phyloP scores from a whole-genome alignment of 2,329 filamentous ascomycete species.

The Elsinoe batatas region DNA sequence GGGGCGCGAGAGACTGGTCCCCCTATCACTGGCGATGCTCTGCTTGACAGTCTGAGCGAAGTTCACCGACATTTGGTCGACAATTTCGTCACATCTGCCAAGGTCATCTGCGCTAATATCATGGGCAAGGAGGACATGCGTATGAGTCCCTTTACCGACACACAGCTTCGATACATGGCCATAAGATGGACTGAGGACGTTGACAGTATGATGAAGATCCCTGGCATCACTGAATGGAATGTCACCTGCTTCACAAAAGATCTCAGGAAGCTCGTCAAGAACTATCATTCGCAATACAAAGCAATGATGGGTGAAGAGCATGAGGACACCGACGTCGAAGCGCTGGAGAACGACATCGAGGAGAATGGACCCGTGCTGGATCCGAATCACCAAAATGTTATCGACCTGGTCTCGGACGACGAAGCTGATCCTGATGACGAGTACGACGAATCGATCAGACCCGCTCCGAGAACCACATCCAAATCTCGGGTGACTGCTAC shows the following conservation, averaged over 20 bases:
- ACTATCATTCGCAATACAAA: constrained; percentile 25
- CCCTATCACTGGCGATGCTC: constrained; percentile 50
- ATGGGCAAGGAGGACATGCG: constrained; percentile 50
- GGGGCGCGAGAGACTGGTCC: constrained; percentile 37
- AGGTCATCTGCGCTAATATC: constrained; percentile 49
- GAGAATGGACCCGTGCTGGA: constrained; percentile 32
- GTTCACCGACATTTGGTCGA: constrained; percentile 55
- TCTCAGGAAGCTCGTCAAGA: constrained; percentile 50
- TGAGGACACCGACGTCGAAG: constrained; percentile 31
- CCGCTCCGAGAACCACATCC: not conserved
- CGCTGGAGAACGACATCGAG: constrained; percentile 30
- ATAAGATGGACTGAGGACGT: constrained; percentile 55
- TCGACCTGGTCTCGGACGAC: constrained; percentile 37
- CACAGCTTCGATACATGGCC: constrained; percentile 62
- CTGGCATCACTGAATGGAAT: constrained; percentile 52
- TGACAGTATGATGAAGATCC: constrained; percentile 54
- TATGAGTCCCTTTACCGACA: constrained; percentile 55
- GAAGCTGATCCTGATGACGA: constrained; percentile 24
- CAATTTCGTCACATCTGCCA: constrained; percentile 55
- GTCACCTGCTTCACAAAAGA: constrained; percentile 51
- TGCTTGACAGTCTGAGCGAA: constrained; percentile 45
- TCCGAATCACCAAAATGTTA: constrained; percentile 41
- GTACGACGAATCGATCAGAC: constrained; percentile 17
- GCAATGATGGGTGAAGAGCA: constrained; percentile 30
- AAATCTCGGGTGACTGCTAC: not conserved